These are phyloP conservation scores for Moringa oleifera DNA, from an alignment of 345 rosid genomes.

Conservation along the genomic window DNA sequence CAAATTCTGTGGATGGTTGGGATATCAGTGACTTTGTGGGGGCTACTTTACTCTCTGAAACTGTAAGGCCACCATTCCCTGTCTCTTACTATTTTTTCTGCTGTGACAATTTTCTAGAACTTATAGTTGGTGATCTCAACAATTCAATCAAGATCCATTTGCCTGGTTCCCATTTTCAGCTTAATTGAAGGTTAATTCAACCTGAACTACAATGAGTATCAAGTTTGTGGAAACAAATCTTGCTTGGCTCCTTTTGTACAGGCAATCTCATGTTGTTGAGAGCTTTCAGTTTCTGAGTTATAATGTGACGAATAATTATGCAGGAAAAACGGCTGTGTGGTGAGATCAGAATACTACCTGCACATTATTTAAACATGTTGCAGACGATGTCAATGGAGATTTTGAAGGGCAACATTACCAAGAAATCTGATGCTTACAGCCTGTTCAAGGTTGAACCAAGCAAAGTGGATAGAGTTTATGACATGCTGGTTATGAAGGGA, in stretches of 20 bases:
- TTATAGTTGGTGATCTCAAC: not conserved
- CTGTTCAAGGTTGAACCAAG: conserved; percentile 72
- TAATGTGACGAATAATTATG: conserved; percentile 11
- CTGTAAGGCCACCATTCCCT: conserved; percentile 39
- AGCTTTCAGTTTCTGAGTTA: not conserved
- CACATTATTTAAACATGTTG: conserved; percentile 79
- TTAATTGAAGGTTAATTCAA: no score
- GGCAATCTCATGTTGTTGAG: no score
- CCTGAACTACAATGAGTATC: no score
- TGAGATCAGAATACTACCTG: conserved; percentile 70
- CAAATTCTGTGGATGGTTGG: conserved; percentile 55
- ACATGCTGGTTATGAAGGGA: conserved; percentile 69
- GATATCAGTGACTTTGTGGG: conserved; percentile 68
- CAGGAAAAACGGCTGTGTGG: conserved; percentile 75
- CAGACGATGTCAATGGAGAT: conserved; percentile 60
- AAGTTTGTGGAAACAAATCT: no score
- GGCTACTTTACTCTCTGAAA: conserved; percentile 65
- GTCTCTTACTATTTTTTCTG: conserved; percentile 1
- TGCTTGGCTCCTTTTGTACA: no score
- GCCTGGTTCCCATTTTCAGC: no score
- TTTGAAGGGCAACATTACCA: conserved; percentile 51
- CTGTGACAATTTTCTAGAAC: conserved; percentile 2
- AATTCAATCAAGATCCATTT: no score
- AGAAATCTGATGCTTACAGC: conserved; percentile 75
- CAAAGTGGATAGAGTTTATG: conserved; percentile 80